Conservation (phyloP, 306 rosid species). For the Vicia villosa region DNA sequence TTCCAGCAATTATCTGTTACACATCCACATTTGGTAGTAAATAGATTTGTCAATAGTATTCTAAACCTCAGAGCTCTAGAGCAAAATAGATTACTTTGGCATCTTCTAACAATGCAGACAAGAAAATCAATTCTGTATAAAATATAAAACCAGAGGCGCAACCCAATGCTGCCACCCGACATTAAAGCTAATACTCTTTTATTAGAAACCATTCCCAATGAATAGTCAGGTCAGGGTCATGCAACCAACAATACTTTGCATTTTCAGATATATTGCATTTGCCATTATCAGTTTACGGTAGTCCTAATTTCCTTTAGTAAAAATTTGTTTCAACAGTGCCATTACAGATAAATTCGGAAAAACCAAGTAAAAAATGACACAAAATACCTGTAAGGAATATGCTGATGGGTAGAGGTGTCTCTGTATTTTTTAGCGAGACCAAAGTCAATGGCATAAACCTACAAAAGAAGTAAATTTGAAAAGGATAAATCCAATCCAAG, state of each 20-base stretch:
- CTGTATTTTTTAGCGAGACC: constrained; percentile 97
- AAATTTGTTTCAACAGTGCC: constrained; percentile 17
- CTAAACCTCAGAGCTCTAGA: constrained; percentile 9
- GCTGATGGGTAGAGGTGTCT: constrained; percentile 87
- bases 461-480: constrained; percentile 25
- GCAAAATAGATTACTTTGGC: constrained; percentile 15
- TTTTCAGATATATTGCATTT: not conserved
- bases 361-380: constrained; percentile 16
- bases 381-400: constrained; percentile 85
- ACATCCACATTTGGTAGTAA: constrained; percentile 11
- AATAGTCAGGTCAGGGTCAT: constrained; percentile 21
- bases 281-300: constrained; percentile 9
- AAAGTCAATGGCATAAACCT: constrained; percentile 92
- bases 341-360: constrained; percentile 8
- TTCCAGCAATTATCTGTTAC: constrained; percentile 20
- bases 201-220: not conserved
- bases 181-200: constrained; percentile 18
- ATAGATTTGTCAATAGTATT: constrained; percentile 14
- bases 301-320: not conserved
- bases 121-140: constrained; percentile 9
- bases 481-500: constrained; percentile 28
- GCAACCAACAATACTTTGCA: constrained; percentile 11
- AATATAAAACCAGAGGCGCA: constrained; percentile 19
- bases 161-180: not conserved
- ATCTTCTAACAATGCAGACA: constrained; percentile 31